Percentiles rank a stretch among this genome's conserved stretches.
These are phyloP conservation scores for Mycogone perniciosa DNA, from an alignment of 2,329 filamentous ascomycete species.

Conservation along the genomic window DNA sequence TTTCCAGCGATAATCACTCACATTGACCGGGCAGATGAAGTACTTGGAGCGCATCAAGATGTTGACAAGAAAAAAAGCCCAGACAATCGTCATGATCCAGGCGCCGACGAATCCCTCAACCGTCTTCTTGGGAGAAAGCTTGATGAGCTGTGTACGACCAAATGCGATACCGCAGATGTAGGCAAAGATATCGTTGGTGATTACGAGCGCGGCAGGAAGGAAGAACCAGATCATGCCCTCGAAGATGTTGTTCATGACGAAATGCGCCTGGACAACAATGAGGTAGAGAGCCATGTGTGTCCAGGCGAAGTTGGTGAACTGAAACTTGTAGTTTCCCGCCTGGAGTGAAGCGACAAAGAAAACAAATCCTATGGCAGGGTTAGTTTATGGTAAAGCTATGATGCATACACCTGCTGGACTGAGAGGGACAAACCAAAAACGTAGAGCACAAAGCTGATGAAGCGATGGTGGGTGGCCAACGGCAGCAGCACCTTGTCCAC, in stretches of 20 bases:
- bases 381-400: conserved; percentile 5
- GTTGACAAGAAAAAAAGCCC: conserved; percentile 75
- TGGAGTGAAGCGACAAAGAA: conserved; percentile 95
- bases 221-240: conserved; percentile 99
- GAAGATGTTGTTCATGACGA: conserved; percentile 99
- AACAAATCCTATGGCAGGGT: conserved; percentile 70
- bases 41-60: conserved; percentile 87
- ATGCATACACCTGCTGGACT: not conserved
- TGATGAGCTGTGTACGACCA: conserved; percentile 92
- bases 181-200: conserved; percentile 97
- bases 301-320: conserved; percentile 99
- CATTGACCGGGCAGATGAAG: conserved; percentile 95
- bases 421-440: conserved; percentile 64
- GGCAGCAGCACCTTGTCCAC: conserved; percentile 90
- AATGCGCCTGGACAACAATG: conserved; percentile 96
- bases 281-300: conserved; percentile 98
- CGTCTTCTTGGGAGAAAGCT: conserved; percentile 97
- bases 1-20: conserved; percentile 29
- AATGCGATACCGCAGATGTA: conserved; percentile 98
- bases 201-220: conserved; percentile 86
- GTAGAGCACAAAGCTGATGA: conserved; percentile 98
- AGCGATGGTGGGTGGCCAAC: conserved; percentile 92
- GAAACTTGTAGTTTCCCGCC: conserved; percentile 94
- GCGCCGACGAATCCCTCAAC: conserved; percentile 96
- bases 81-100: conserved; percentile 90